A percentile compares a stretch with the other conserved stretches of the same genome.
phyloP scores from a whole-genome alignment of 75 land plant genomes.

The Chamaecyparis obtusa region DNA sequence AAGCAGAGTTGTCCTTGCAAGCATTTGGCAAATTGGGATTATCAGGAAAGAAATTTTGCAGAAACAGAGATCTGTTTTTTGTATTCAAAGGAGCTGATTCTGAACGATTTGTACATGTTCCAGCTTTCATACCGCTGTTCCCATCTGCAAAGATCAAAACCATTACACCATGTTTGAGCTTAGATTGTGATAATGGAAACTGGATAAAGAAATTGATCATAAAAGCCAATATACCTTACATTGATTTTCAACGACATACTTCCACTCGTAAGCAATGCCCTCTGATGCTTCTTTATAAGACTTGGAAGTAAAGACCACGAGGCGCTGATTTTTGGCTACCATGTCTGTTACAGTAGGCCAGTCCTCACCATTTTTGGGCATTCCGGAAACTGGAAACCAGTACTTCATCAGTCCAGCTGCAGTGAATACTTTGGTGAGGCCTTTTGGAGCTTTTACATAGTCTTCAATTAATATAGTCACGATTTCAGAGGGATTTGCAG shows the following conservation, averaged over 20 bases:
- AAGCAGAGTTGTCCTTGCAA: conserved; percentile 59
- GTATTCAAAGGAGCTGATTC: conserved; percentile 55
- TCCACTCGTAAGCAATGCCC: conserved; percentile 35
- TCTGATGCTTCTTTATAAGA: conserved; percentile 26
- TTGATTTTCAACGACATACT: conserved; percentile 32
- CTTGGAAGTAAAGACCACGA: conserved; percentile 29
- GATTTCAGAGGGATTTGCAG: conserved; percentile 20
- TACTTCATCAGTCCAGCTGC: conserved; percentile 27
- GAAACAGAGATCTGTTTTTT: conserved; percentile 39
- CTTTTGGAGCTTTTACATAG: conserved; percentile 20
- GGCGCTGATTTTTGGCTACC: conserved; percentile 23
- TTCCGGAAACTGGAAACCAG: conserved; percentile 36
- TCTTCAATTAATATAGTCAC: conserved; percentile 35
- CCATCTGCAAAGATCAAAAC: conserved; percentile 65
- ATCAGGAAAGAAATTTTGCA: conserved; percentile 56
- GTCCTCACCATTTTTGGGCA: conserved; percentile 32
- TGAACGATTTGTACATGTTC: conserved; percentile 67
- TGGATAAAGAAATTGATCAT: background rate
- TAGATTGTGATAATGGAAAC: background rate
- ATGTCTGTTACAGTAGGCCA: conserved; percentile 35
- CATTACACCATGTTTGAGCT: conserved; percentile 2
- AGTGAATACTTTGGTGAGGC: conserved; percentile 25
- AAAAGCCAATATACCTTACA: conserved; percentile 15
- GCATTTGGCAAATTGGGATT: conserved; percentile 34
- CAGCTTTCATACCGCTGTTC: conserved; percentile 51